Evolutionary conservation across 129 eudicot genomes (phyloP).

Genomic region (Mikania micrantha): DNA sequence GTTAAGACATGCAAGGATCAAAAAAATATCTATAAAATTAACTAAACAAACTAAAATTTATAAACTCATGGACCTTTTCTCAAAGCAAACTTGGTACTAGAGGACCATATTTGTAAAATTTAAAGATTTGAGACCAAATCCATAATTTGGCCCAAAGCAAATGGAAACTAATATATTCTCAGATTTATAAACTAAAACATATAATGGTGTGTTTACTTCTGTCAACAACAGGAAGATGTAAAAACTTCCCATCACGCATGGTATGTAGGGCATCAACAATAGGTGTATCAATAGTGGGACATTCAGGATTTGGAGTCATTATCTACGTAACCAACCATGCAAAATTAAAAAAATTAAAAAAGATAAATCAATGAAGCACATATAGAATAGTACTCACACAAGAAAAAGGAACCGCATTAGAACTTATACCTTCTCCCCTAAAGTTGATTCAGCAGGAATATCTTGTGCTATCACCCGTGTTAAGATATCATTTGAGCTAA

Average conservation of each 20-base stretch:
- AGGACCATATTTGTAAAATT: no score
- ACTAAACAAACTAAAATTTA: no score
- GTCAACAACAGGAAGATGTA: slow-evolving; percentile 95
- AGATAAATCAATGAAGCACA: no score
- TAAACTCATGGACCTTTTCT: no score
- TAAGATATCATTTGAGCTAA: slow-evolving; percentile 73
- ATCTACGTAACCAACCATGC: slow-evolving; percentile 44
- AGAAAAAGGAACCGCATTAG: background rate
- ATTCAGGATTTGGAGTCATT: slow-evolving; percentile 97
- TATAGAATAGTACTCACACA: no score
- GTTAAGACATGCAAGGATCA: no score
- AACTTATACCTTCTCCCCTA: slow-evolving; percentile 71
- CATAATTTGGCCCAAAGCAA: no score
- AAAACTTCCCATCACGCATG: slow-evolving; percentile 95
- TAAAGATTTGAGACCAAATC: no score
- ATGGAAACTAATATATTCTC: no score
- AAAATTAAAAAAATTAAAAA: background rate
- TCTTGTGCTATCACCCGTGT: slow-evolving; percentile 90
- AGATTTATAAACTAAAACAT: background rate
- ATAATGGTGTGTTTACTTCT: slow-evolving; percentile 49
- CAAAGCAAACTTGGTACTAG: no score
- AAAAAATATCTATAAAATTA: no score
- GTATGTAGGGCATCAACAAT: slow-evolving; percentile 96
- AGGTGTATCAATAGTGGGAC: slow-evolving; percentile 86
- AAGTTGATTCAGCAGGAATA: slow-evolving; percentile 75